Evolutionary conservation across 129 eudicot genomes (phyloP), one percentile per base, ranked within the genome.

Genomic region (Heracleum sosnowskyi): DNA sequence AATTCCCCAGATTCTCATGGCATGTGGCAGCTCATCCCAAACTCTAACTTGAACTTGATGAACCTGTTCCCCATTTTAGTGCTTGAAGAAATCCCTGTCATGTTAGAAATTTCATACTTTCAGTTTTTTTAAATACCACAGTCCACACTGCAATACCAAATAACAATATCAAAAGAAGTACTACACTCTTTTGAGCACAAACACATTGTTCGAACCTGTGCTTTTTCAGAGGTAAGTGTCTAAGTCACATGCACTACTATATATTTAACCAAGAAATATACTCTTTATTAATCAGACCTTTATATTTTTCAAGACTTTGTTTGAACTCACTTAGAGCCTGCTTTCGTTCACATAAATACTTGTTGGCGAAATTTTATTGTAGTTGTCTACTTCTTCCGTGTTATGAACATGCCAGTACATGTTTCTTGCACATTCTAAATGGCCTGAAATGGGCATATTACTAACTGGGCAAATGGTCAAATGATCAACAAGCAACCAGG

Each of bases 161-260:
- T n/a, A n/a, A n/a, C n/a, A n/a, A n/a, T n/a, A n/a, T n/a, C n/a
- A n/a, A n/a, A n/a, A n/a, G 88, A 87, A 42, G 97, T 71, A 47
- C 73, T 88, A 77, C 97, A 87, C 76, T 91, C 97, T 7, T 91
- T 91, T 71, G 93, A 91, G 74, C 97, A 91, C 88, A 91, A 91
- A 64, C 97, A 91, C 83, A 91, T 91, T 77, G 97, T 89, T 79
- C 87, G 97, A 76, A 82, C 97, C 15, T 89, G 97, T 82, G 85
- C 97, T 22, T 91, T 86, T 74, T 91, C 96, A 68, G 96, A 91
- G 96, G 96, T 88, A 83, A 74, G 37, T 46, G 37, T 26, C 26
- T 26, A 28, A 28, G 35, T 74, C 33, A 74, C 77, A 44, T 74
- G n/a, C 7, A 74, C 17, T 41, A 41, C 47, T 24, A 39, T 70